These are phyloP conservation scores for Zygnema cylindricum DNA, from an alignment of 139 green algal genomes.

Conservation along the genomic window DNA sequence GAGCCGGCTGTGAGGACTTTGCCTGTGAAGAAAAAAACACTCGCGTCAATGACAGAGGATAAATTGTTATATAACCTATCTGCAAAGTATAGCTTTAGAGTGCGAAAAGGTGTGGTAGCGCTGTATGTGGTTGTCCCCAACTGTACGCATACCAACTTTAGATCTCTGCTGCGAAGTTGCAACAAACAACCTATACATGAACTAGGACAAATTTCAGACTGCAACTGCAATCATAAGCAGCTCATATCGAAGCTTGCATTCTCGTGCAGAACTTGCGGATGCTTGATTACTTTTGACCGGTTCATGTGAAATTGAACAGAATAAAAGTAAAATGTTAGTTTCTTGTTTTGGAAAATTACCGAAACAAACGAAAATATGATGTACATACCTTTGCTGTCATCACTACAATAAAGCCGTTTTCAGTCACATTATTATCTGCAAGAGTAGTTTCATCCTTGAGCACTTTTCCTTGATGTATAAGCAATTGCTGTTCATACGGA, in stretches of 20 bases:
- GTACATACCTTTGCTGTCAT: conserved; percentile 83
- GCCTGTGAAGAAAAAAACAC: not conserved
- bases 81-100: not conserved
- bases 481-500: conserved; percentile 64
- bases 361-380: not conserved
- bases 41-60: conserved; percentile 35
- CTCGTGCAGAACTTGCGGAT: too few species aligned
- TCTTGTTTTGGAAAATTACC: too few species aligned
- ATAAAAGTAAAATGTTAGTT: conserved; percentile 38
- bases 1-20: not conserved
- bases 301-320: not conserved
- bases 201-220: too few species aligned
- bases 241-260: too few species aligned
- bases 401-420: conserved; percentile 91
- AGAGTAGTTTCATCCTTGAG: conserved; percentile 86
- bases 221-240: too few species aligned
- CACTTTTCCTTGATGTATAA: conserved; percentile 89
- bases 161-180: too few species aligned
- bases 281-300: too few species aligned
- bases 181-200: too few species aligned
- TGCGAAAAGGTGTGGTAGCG: too few species aligned
- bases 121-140: too few species aligned
- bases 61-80: conserved; percentile 54
- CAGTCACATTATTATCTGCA: conserved; percentile 75
- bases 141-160: too few species aligned